Base-by-base conservation (phyloP, 495 filamentous ascomycete genomes). In the Aspergillus ostianus region DNA sequence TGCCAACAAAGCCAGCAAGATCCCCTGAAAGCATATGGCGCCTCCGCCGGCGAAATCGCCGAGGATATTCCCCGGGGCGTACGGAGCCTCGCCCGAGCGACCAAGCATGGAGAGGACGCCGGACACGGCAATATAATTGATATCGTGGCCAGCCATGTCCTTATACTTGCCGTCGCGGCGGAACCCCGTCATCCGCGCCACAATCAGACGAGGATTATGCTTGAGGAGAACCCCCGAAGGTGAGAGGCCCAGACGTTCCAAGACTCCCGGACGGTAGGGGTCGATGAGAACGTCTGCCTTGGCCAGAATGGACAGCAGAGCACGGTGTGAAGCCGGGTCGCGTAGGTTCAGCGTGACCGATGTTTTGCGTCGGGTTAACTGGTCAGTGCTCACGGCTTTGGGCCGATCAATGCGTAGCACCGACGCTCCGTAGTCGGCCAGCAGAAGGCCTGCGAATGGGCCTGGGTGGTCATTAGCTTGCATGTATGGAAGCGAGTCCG, bases 121-220 rank as follows among this genome's bases (percentile, higher is more conserved):
- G 1, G 88, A 90, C 0, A 96, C 90, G 36, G 93, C 90, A 21
- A 98, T 86, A 72, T 97, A 98, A 67, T 98, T 98, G 69, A 98
- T 97, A 69, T 98, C 93, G 64, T 98, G 93, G n/a, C 93, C 93
- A 0, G 93, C 93, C 92, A 96, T 97, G 59, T 78, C 67, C 47
- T 83, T 83, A 73, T 95, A 97, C 63, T 85, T 86, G 1, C 93
- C 92, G 66, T 93, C 90, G 23, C 92, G 82, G 6, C 93, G 82
- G 70, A 97, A 97, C 0, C 93, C 93, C 6, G 92, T 93, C 78
- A 97, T 84, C 17, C 93, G 88, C 6, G 83, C 91, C 47, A 95
- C 85, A 53, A 97, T 84, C 3, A 98, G 74, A 2, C 87, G 80
- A n/a, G 88, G 87, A 65, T 96, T 97, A 4, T 71, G 72, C 51